Evolutionary conservation across 352 stramenopile genomes (phyloP).

Genomic region (Phytophthora macrochlamydospora): DNA sequence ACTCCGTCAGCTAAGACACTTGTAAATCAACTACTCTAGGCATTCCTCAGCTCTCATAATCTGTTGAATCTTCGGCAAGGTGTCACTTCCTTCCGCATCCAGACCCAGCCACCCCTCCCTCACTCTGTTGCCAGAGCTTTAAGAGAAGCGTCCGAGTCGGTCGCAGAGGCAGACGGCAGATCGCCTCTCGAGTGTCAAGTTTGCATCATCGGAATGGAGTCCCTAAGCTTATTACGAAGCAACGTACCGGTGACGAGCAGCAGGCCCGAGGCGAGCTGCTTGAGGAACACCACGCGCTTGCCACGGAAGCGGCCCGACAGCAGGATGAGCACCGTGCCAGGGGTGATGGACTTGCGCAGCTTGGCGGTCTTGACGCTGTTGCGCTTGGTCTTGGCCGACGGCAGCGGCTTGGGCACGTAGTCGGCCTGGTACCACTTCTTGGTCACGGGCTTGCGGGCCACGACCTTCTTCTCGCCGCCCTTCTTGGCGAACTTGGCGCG

Average conservation of each 20-base stretch:
- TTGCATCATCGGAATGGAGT: slow-evolving; percentile 71
- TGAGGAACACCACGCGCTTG: slow-evolving; percentile 98
- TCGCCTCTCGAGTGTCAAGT: slow-evolving; percentile 67
- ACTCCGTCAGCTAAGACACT: slow-evolving; percentile 3
- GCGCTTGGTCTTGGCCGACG: slow-evolving; percentile 71
- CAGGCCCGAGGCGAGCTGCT: slow-evolving; percentile 96
- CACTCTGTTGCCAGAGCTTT: not conserved
- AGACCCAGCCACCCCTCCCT: slow-evolving; percentile 1
- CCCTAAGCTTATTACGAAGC: not conserved
- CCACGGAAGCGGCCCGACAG: slow-evolving; percentile 96
- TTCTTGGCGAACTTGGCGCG: slow-evolving; percentile 68
- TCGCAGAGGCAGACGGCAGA: slow-evolving; percentile 19
- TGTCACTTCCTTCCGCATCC: slow-evolving; percentile 14
- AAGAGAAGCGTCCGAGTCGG: not conserved
- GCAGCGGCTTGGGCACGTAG: slow-evolving; percentile 65
- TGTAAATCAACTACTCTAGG: not conserved
- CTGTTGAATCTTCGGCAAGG: slow-evolving; percentile 65
- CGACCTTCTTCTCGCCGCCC: slow-evolving; percentile 68
- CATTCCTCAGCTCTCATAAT: slow-evolving; percentile 92
- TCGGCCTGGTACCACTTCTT: slow-evolving; percentile 83
- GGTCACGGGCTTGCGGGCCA: slow-evolving; percentile 48
- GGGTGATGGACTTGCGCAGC: slow-evolving; percentile 95
- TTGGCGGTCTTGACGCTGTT: slow-evolving; percentile 91
- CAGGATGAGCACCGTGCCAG: slow-evolving; percentile 98
- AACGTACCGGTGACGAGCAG: slow-evolving; percentile 93